Base-by-base conservation (phyloP, 1,284 basidiomycete genomes). In the Ustilago lituana region DNA sequence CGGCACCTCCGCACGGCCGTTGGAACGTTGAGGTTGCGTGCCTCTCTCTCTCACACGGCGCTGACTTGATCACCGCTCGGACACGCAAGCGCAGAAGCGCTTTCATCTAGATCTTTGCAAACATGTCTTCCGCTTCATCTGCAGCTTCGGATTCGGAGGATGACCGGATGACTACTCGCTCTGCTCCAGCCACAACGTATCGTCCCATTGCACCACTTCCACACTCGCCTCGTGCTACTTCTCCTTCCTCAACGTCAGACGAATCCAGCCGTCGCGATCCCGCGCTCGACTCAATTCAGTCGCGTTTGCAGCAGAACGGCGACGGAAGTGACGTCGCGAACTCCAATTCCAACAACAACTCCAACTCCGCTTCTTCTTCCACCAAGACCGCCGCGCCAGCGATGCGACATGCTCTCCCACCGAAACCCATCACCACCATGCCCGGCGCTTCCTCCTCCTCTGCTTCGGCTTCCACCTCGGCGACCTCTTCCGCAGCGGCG, bases 341-440 rank as follows among this genome's bases (percentile, higher is more conserved):
- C n/a, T n/a, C n/a, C n/a, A n/a, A n/a, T 27, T 41, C 27, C 43
- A 51, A 53, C 32, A 52, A 37, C 41, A 43, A 40, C 17, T 47
- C 61, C 27, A 41, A 19, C 27, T 11, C 50, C 33, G 37, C n/a
- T 26, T 52, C 69, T 7, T 50, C 59, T 11, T 38, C 57, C 12
- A 20, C 40, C 47, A 61, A 63, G 33, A 20, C 64, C 3, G 29
- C 39, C 7, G 36, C 41, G 9, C 41, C 56, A 15, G 29, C 60
- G 7, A 62, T 76, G 67, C 40, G 66, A 17, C 74, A 76, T 40
- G 74, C 74, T 4, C 63, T 76, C 10, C 74, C 74, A 14, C 70
- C 74, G 22, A 76, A 76, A 62, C 74, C 74, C 12, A 55, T 65
- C 46, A 71, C 63, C 6, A 36, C 61, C 15, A 48, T 65, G 45